A percentile compares a stretch with the other conserved stretches of the same genome.
Evolutionary conservation across 164 flowering plant species (phyloP).

Genomic region (Berberis vulgaris): DNA sequence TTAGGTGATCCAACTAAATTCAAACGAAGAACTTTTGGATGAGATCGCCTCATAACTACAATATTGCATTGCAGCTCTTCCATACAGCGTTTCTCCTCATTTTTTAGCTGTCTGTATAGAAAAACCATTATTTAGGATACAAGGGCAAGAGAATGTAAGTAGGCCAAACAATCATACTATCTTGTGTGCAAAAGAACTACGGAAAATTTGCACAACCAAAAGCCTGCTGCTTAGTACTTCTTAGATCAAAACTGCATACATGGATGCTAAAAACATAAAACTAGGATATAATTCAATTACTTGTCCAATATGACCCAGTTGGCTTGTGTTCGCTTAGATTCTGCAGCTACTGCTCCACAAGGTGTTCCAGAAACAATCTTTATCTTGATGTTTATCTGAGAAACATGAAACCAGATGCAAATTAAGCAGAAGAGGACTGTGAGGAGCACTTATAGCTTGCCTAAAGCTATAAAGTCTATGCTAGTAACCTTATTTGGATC

Average conservation of each 20-base stretch:
- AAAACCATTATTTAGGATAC: not conserved
- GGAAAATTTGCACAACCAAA: too few species aligned
- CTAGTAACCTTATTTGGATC: conserved; percentile 71
- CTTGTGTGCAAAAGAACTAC: too few species aligned
- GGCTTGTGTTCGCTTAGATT: conserved; percentile 68
- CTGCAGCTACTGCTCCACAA: conserved; percentile 89
- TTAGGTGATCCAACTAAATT: conserved; percentile 51
- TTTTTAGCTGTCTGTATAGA: conserved; percentile 48
- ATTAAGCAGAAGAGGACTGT: not conserved
- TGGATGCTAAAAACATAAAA: not conserved
- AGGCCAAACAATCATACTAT: not conserved
- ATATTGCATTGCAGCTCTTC: conserved; percentile 83
- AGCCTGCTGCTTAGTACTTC: too few species aligned
- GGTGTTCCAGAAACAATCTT: conserved; percentile 80
- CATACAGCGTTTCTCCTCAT: conserved; percentile 67
- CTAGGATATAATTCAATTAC: conserved; percentile 28
- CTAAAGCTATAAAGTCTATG: too few species aligned
- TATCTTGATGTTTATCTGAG: conserved; percentile 18
- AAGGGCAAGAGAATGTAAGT: not conserved
- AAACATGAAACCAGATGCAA: not conserved
- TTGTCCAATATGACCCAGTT: conserved; percentile 94
- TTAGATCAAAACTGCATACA: too few species aligned
- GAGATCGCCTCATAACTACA: conserved; percentile 67
- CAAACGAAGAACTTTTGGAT: conserved; percentile 73
- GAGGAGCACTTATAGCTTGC: conserved; percentile 35